Evolutionary conservation across 2,329 filamentous ascomycete species (phyloP).

Genomic region (Hypoxylon sp.): DNA sequence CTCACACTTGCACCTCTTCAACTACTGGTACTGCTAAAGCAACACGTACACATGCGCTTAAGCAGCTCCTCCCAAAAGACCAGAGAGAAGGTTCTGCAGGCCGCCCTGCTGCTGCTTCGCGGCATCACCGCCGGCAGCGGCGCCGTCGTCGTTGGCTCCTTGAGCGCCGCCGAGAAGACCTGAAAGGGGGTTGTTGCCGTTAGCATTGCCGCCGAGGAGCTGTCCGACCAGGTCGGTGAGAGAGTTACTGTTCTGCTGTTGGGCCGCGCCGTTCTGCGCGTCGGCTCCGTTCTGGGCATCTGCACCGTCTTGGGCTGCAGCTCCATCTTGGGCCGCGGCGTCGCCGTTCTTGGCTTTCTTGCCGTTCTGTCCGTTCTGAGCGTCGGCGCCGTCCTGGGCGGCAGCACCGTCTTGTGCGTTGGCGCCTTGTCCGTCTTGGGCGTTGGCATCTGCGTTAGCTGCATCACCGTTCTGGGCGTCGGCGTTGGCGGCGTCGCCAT

Average conservation of each 20-base stretch:
- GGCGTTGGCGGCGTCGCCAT: background rate
- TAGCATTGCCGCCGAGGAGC: constrained; percentile 31
- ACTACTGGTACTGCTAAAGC: background rate
- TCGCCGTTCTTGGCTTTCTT: background rate
- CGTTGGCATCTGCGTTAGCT: constrained; percentile 3
- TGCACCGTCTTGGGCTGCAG: constrained; percentile 9
- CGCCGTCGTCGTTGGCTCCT: too few relatives aligned
- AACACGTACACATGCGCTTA: constrained; percentile 10
- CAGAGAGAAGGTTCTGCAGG: constrained; percentile 19
- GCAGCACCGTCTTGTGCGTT: background rate
- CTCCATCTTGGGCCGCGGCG: background rate
- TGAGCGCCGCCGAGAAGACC: constrained; percentile 33
- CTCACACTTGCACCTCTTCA: background rate
- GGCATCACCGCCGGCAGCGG: background rate
- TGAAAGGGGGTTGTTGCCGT: constrained; percentile 25
- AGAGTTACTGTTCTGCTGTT: constrained; percentile 29
- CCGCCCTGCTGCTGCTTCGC: constrained; percentile 20
- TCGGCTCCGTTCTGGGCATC: background rate
- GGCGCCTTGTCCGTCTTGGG: background rate
- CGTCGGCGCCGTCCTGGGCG: constrained; percentile 1
- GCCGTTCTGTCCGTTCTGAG: constrained; percentile 15
- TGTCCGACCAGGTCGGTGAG: constrained; percentile 35
- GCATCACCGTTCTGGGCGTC: constrained; percentile 6
- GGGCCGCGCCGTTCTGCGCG: constrained; percentile 19
- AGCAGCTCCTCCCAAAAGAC: constrained; percentile 25